phyloP scores from a whole-genome alignment of 2,329 filamentous ascomycete genomes.

The Daldinia sp. region DNA sequence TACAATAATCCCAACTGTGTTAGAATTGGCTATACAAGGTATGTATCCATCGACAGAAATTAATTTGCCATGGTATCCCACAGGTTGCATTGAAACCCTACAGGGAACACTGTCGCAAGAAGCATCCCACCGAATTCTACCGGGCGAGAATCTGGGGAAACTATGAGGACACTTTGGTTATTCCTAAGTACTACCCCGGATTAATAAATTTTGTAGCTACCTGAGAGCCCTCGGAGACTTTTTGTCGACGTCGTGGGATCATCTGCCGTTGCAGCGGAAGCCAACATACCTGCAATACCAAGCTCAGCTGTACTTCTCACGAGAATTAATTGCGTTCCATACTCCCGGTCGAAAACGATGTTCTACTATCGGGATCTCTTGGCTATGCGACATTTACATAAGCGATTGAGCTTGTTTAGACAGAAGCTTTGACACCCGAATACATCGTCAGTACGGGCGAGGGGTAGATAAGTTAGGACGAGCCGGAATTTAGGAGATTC shows the following conservation, averaged over 20 bases:
- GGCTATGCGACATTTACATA: conserved; percentile 29
- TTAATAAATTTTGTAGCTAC: conserved; percentile 19
- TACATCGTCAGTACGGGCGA: not conserved
- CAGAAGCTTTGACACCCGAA: conserved; percentile 1
- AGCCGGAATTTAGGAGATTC: not conserved
- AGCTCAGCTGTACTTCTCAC: conserved; percentile 28
- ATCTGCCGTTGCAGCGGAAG: conserved; percentile 18
- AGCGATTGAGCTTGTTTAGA: conserved; percentile 7
- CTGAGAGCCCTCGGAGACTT: not conserved
- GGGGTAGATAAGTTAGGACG: not conserved
- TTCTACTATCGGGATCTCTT: conserved; percentile 5
- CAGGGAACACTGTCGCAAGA: conserved; percentile 8
- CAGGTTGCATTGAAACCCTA: conserved; percentile 21
- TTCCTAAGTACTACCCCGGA: conserved; percentile 33
- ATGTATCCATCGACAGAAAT: conserved; percentile 21
- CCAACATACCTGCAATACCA: conserved; percentile 21
- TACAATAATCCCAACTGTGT: conserved; percentile 6
- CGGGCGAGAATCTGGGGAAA: conserved; percentile 37
- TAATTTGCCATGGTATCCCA: conserved; percentile 27
- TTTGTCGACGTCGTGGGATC: conserved; percentile 22
- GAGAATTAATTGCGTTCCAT: conserved; percentile 27
- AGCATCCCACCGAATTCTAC: conserved; percentile 24
- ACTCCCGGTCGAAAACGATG: conserved; percentile 25
- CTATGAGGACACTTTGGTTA: conserved; percentile 20
- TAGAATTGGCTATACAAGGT: not conserved